Base-by-base conservation (phyloP, 2,329 filamentous ascomycete genomes). In the Pseudopyrenochaeta lycopersici region DNA sequence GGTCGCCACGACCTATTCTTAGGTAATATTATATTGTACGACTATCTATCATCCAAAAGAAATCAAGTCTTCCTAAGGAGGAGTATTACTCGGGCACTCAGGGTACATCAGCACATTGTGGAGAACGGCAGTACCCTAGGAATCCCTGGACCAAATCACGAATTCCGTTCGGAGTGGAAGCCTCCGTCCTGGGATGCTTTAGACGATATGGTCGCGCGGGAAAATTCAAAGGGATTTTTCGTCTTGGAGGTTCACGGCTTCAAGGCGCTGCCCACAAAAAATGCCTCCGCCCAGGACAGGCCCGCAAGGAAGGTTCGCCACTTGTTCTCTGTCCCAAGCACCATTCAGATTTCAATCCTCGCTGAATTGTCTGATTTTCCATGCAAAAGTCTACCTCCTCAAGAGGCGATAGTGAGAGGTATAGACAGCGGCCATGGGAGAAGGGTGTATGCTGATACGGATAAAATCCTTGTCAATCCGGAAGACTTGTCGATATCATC, bases 11-110 rank as follows among this genome's bases (percentile, higher is more conserved):
- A 62, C 21, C 47, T 42, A 27, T 64, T 62, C 41, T 48, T 50
- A 7, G 68, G 68, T 32, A 72, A 71, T 32, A 54, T 67, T 10
- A 38, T 68, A 39, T 44, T 70, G 21, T 72, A 71, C 56, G 52
- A 64, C 7, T 68, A 61, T 38, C 23, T 73, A n/a, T 46, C 54
- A 12, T 44, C 30, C n/a, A 63, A 52, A 15, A 58, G 65, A 29
- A 57, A 60, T 7, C 64, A 60, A 10, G 47, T 60, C 9, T 70
- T 74, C 33, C 56, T 74, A 7, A 50, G 60, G 36, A 59, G 71
- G 31, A 74, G 72, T 15, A 44, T 71, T 2, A 58, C 46, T 6
- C 53, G 58, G 17, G 60, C 60, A 1, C 52, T 71, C 10, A 49
- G 62, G n/a, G 41, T 58, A 2, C 58, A 71, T 42, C 52, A 60